Evolutionary conservation across 2,329 filamentous ascomycete genomes (phyloP), one percentile per base, ranked within the genome.

Genomic region (Ophidiomyces ophidiicola): DNA sequence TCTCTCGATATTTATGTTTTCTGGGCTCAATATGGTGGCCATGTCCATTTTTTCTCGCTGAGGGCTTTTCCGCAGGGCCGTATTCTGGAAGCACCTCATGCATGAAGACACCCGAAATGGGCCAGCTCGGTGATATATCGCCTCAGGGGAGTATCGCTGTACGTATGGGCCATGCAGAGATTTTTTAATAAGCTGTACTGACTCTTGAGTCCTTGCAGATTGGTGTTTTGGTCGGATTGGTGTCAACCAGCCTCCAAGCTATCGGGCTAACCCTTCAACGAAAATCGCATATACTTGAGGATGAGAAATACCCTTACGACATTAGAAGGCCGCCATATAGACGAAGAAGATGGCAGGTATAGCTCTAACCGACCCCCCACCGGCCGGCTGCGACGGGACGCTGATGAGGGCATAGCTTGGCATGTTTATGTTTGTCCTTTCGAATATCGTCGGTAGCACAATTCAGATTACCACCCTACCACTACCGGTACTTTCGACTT

Each of bases 401-500:
- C 32, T 36, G 21, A 55, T 42, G 54, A 43, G 15, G 12, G 32
- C 28, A 41, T 44, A 72, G 64, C 52, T 92, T 46, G 90, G 90
- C 42, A 96, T 98, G 87, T 76, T 78, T 56, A 90, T 98, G 78
- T 98, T 98, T 63, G 78, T 98, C 49, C 70, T 93, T 49, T 84
- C 90, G 46, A 98, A 98, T 59, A 72, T 98, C 41, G 71, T 96
- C 40, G 90, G 90, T 44, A 94, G 87, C 64, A 88, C 85, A 25
- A 90, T 98, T 43, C 90, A 98, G 63, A 96, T 98, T 57, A 94
- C 90, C 20, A 94, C 88, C 1, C 70, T 98, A 31, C 90, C 90
- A 11, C 70, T 98, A 15, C 90, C 90, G 14, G 86, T 98, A 4
- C 74, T 98, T 23, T 96, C 88, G 41, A 94, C 90, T 1, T 69